Conservation (phyloP, 495 filamentous ascomycete species). For the Sphaerosporella brunnea region DNA sequence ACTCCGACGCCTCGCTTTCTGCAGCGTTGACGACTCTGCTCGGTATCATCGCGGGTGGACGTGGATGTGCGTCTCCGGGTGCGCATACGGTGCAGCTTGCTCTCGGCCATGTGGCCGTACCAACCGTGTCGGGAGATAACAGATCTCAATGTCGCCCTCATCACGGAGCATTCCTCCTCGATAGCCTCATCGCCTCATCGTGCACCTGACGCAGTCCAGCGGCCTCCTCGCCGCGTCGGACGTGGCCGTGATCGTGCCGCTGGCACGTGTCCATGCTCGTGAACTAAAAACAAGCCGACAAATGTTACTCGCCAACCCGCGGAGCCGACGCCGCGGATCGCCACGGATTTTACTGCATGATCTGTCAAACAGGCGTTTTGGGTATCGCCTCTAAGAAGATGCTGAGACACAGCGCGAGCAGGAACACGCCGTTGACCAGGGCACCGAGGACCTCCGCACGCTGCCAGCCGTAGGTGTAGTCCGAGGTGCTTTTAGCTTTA, state of each 20-base stretch:
- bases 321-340: slow-evolving; percentile 70
- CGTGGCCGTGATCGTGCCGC: slow-evolving; percentile 33
- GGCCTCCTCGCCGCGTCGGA: slow-evolving; percentile 22
- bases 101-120: slow-evolving; percentile 24
- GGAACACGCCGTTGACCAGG: slow-evolving; percentile 87
- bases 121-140: slow-evolving; percentile 31
- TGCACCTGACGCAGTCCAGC: too few species aligned
- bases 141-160: slow-evolving; percentile 28
- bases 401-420: slow-evolving; percentile 84
- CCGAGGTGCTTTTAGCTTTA: slow-evolving; percentile 58
- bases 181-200: too few species aligned
- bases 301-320: slow-evolving; percentile 78
- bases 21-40: slow-evolving; percentile 74
- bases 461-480: slow-evolving; percentile 94
- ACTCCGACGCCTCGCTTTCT: slow-evolving; percentile 33
- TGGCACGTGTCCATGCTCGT: slow-evolving; percentile 86
- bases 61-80: slow-evolving; percentile 42
- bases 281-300: slow-evolving; percentile 71
- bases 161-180: slow-evolving; percentile 18
- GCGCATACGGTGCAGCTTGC: slow-evolving; percentile 26
- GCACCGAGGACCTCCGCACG: slow-evolving; percentile 95
- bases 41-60: slow-evolving; percentile 76
- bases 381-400: slow-evolving; percentile 90
- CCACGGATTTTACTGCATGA: slow-evolving; percentile 62
- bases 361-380: slow-evolving; percentile 77